Conservation (phyloP, 352 stramenopile species). For the Phytophthora multivora region DNA sequence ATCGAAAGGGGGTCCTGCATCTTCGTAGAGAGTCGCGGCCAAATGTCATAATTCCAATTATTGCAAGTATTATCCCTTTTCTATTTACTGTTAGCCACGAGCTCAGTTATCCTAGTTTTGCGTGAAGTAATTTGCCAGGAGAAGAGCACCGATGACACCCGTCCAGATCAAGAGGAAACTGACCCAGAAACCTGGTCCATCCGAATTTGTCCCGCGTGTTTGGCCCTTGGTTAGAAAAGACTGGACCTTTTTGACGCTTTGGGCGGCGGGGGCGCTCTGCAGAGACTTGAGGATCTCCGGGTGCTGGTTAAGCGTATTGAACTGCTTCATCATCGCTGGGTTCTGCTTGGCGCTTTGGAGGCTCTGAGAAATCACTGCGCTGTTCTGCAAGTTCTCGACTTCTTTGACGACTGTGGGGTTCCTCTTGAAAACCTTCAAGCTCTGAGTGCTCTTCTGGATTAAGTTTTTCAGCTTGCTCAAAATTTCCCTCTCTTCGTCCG, state of each 20-base stretch:
- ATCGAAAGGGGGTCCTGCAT: slow-evolving; percentile 23
- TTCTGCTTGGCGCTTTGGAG: background rate
- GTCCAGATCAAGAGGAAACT: background rate
- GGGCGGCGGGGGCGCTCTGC: background rate
- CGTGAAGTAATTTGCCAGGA: background rate
- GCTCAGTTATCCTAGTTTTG: background rate
- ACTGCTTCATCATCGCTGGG: background rate
- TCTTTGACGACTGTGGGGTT: slow-evolving; percentile 4
- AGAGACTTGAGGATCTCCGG: slow-evolving; percentile 1
- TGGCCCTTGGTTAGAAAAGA: background rate
- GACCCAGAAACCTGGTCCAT: background rate
- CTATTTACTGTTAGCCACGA: background rate
- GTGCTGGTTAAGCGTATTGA: background rate
- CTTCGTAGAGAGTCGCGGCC: background rate
- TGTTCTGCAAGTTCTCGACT: slow-evolving; percentile 5
- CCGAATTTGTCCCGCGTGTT: background rate
- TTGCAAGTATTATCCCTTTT: too few relatives aligned
- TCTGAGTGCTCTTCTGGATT: background rate
- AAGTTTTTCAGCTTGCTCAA: background rate
- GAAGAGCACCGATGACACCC: background rate
- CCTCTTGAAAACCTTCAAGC: background rate
- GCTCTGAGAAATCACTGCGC: background rate
- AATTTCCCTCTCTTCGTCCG: background rate
- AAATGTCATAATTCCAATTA: too few relatives aligned
- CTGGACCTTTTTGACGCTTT: slow-evolving; percentile 1